Base-by-base conservation (phyloP, 176 grass and related monocot species). In the Ensete ventricosum region DNA sequence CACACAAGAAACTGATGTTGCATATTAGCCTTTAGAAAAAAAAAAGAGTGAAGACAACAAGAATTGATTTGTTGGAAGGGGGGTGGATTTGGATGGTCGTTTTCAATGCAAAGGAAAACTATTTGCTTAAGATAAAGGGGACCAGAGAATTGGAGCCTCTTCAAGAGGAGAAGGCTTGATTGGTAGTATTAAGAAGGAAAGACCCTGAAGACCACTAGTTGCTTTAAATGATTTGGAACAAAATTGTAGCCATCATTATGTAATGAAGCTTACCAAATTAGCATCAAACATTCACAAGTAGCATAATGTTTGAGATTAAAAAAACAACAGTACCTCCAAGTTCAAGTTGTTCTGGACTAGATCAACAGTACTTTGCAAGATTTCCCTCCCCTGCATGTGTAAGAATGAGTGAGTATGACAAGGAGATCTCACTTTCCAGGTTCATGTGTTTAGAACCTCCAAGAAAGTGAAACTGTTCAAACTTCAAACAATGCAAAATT, bases 291-390 rank as follows among this genome's bases (percentile, higher is more conserved):
- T 50, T 29, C 50, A 66, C 13, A 82, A 57, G 74, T 11, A 20
- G 26, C 48, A 20, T 74, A 65, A 67, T 72, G 27, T 78, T n/a
- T 66, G 12, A 62, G 55, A 53, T 76, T 54, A 52, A 20, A 53
- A 4, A 64, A 75, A 74, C 13, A 77, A 17, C 7, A 9, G 64
- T 89, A 93, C 90, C 95, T 99, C 95, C 81, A 99, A 84, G 78
- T 90, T 94, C 27, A 99, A 87, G 84, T 94, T 99, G 82, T 89
- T 87, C 71, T 99, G 95, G 82, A 99, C 95, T 65, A 99, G 76
- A 86, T 99, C 82, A 21, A 99, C 95, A 49, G 90, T 99, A 69
- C 87, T 99, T 76, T 94, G 90, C 72, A 99, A 85, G 72, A 99
- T 99, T 85, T 90, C 91, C 80, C 95, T 89, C 81, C 95, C 95